Conservation (phyloP, 2,329 filamentous ascomycete genomes). For the Dothiorella sarmentorum region DNA sequence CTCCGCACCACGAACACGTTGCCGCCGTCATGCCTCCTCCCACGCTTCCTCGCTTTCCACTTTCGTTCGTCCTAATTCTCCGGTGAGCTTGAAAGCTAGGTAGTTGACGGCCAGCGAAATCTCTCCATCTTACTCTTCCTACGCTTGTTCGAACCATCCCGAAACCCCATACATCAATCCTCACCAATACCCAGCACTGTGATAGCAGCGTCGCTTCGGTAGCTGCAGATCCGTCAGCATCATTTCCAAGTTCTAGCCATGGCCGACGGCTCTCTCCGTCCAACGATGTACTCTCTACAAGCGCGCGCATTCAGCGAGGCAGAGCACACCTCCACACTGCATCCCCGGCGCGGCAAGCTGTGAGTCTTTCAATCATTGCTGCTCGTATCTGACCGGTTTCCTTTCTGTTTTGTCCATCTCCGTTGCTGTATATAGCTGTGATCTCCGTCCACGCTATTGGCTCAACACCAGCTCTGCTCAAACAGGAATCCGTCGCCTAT, state of each 20-base stretch:
- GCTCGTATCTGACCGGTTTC: not conserved
- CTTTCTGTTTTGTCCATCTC: constrained; percentile 5
- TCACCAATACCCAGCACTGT: not conserved
- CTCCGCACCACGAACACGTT: not conserved
- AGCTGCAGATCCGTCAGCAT: not conserved
- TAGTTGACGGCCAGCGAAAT: not conserved
- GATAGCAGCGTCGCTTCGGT: not conserved
- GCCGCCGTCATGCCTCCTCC: not conserved
- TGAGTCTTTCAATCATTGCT: not conserved
- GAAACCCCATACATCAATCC: not conserved
- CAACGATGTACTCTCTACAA: not conserved
- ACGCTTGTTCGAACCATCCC: not conserved
- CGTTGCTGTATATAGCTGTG: not conserved
- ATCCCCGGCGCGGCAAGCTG: not conserved
- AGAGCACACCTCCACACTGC: not conserved
- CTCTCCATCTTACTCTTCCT: not conserved
- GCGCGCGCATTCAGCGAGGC: not conserved
- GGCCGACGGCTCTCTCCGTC: not conserved
- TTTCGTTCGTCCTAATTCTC: not conserved
- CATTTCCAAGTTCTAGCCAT: not conserved
- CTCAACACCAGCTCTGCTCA: not conserved
- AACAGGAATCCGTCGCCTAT: not conserved
- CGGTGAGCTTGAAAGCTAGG: not conserved
- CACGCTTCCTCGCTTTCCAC: not conserved
- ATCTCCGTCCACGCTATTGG: not conserved